Percentiles rank a stretch among this genome's conserved stretches.
Conservation (phyloP, 352 stramenopile genomes). For the Aphanomyces astaci region DNA sequence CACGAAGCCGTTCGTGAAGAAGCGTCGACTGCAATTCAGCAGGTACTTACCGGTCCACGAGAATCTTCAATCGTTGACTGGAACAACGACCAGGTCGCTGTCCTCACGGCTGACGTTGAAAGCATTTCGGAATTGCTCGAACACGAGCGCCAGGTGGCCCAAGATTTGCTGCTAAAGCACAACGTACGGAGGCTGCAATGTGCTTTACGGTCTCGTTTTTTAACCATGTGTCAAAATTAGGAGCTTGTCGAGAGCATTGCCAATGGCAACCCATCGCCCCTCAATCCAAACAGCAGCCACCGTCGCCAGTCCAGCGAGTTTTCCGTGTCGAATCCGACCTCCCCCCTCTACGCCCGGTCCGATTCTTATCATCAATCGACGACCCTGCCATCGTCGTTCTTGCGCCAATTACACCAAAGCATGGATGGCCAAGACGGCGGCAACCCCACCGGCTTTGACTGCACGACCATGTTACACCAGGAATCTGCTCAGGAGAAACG, state of each 20-base stretch:
- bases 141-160: neutral
- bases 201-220: neutral
- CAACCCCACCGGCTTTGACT: slow-evolving; percentile 7
- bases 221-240: neutral
- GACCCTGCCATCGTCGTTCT: neutral
- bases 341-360: neutral
- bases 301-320: slow-evolving; percentile 14
- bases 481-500: slow-evolving; percentile 9
- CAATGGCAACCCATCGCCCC: neutral
- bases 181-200: neutral
- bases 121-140: neutral
- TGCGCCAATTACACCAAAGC: neutral
- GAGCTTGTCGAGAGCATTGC: slow-evolving; percentile 3
- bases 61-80: too few species aligned
- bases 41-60: too few species aligned
- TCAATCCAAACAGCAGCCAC: slow-evolving; percentile 6
- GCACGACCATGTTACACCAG: slow-evolving; percentile 8
- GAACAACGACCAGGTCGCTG: neutral
- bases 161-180: neutral
- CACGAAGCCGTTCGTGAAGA: neutral
- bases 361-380: neutral
- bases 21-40: neutral
- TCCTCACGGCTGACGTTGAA: neutral
- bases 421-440: neutral
- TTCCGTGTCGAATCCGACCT: neutral